Evolutionary conservation across 768 basidiomycete species (phyloP).

Genomic region (Phanerodontia chrysosporium): DNA sequence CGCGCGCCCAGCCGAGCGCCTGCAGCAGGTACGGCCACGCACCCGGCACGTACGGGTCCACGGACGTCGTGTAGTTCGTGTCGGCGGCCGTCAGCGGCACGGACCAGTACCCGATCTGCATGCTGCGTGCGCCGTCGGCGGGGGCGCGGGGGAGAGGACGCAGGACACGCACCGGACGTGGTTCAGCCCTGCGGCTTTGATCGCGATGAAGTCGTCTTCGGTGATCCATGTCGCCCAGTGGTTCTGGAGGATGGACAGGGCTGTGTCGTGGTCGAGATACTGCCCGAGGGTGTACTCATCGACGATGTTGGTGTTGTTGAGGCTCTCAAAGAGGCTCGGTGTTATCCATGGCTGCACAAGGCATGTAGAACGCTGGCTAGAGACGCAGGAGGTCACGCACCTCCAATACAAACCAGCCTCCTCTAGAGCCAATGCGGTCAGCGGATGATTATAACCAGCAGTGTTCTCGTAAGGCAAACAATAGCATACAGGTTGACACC

Average conservation of each 20-base stretch:
- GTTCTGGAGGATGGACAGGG: conserved; percentile 38
- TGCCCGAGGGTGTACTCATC: conserved; percentile 64
- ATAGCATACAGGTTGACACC: conserved; percentile 60
- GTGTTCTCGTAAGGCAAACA: not conserved
- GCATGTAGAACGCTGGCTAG: not conserved
- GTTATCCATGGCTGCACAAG: conserved; percentile 68
- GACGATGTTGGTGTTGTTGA: conserved; percentile 48
- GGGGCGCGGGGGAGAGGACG: not conserved
- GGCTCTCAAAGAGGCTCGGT: conserved; percentile 65
- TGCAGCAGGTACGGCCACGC: conserved; percentile 66
- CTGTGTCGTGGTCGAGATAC: conserved; percentile 40
- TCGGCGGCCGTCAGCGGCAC: conserved; percentile 57
- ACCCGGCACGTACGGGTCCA: conserved; percentile 54
- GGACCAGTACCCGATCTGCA: conserved; percentile 77
- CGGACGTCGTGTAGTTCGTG: conserved; percentile 40
- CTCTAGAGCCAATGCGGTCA: conserved; percentile 28
- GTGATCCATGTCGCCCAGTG: conserved; percentile 70
- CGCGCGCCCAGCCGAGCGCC: conserved; percentile 60
- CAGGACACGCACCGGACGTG: conserved; percentile 53
- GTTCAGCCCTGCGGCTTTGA: conserved; percentile 62
- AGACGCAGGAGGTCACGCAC: too few species aligned
- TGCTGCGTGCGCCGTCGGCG: conserved; percentile 36
- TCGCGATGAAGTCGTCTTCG: conserved; percentile 64
- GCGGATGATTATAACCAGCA: not conserved
- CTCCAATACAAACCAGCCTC: conserved; percentile 64